Evolutionary conservation across 2,329 filamentous ascomycete species (phyloP), one percentile per base, ranked within the genome.

Genomic region (Lachnellula occidentalis): DNA sequence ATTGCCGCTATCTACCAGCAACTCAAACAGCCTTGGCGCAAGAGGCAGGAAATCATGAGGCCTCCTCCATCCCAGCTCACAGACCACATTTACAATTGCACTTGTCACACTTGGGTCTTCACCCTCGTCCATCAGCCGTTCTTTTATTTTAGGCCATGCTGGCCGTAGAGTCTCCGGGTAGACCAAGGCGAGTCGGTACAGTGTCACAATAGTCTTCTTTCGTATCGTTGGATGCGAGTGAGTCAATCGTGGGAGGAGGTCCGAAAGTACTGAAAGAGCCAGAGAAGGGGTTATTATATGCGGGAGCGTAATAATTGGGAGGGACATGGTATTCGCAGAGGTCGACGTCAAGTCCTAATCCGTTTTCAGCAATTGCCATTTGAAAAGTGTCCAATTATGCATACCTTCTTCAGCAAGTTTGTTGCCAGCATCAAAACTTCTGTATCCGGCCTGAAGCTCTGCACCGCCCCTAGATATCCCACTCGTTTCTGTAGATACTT

Each of bases 401-500:
- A 55, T 64, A 86, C 87, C 82, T 99, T 99, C 75, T 97, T 97
- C 66, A 99, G 74, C 65, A 96, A 77, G 72, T 99, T 99, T 58
- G 95, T 96, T 34, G 92, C 94, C 65, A 99, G 76, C 91, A 99
- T 96, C 68, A 99, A 76, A 50, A 99, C 94, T 69, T 99, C 94
- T 2, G 94, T 99, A 66, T 97, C 92, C 2, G 92, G 82, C 21
- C 92, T 84, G 72, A 96, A 99, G 76, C 88, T 97, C 77, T 99
- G 94, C 31, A 96, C 91, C 8, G 94, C 94, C 14, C 88, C 92
- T 19, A 99, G 78, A 71, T 99, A 99, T 55, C 92, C 94, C 45
- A 96, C 90, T 61, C 92, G 82, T 74, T 99, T 99, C 73, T 96
- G 92, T 63, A 91, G 81, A 71, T 95, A 95, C 70, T 96, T 97